These are phyloP conservation scores for Dichotomopilus funicola DNA, from an alignment of 2,329 filamentous ascomycete species.

Conservation along the genomic window DNA sequence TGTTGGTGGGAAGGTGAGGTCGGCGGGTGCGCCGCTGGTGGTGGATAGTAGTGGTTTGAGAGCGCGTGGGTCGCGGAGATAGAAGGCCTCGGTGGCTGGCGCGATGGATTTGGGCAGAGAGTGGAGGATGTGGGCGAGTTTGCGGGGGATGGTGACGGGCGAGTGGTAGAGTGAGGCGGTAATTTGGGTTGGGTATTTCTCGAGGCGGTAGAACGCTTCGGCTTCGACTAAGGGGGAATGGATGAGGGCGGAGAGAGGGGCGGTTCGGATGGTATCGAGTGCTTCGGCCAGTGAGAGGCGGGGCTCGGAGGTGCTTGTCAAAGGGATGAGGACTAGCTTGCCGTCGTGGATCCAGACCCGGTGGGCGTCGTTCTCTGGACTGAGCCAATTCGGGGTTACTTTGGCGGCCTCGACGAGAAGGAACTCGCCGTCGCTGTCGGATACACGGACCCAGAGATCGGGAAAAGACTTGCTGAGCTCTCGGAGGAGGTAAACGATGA, in stretches of 20 bases:
- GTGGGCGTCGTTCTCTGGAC: constrained; percentile 80
- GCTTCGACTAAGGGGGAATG: constrained; percentile 70
- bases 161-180: constrained; percentile 68
- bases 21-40: constrained; percentile 33
- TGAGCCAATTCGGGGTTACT: constrained; percentile 81
- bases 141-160: constrained; percentile 68
- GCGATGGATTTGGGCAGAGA: constrained; percentile 68
- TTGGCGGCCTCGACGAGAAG: constrained; percentile 90
- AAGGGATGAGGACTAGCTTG: constrained; percentile 66
- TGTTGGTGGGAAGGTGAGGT: constrained; percentile 61
- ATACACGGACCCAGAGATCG: constrained; percentile 73
- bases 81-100: constrained; percentile 84
- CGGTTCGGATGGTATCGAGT: constrained; percentile 50
- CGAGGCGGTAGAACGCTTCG: constrained; percentile 84
- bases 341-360: constrained; percentile 83
- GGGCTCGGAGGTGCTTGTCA: constrained; percentile 28
- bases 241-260: constrained; percentile 53
- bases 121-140: constrained; percentile 73
- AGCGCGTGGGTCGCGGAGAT: constrained; percentile 75
- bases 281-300: constrained; percentile 59
- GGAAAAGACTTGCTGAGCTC: constrained; percentile 69
- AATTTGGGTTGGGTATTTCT: constrained; percentile 76
- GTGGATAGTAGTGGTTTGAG: constrained; percentile 58
- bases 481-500: constrained; percentile 82
- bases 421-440: constrained; percentile 91